Base-by-base conservation (phyloP, 495 filamentous ascomycete genomes). In the Hypoxylon perforatum region DNA sequence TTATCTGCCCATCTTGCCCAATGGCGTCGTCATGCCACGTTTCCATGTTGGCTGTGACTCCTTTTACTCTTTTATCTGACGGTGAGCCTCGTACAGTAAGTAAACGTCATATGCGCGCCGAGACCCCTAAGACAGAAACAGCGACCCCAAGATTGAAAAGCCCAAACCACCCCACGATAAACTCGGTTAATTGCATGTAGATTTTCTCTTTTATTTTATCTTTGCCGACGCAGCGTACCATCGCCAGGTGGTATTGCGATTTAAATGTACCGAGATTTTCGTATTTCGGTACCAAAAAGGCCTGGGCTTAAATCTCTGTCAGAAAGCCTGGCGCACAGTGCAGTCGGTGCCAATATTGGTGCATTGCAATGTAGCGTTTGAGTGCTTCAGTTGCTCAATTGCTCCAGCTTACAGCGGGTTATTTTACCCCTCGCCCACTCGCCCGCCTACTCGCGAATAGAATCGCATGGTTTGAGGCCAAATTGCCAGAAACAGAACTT, bases 401-500 rank as follows among this genome's bases (percentile, higher is more conserved):
- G 57, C 36, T 44, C 19, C 3, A 21, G 18, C 45, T 52, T 25
- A 23, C 22, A 14, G 33, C 46, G 23, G 38, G 22, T 17, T n/a
- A n/a, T n/a, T 12, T 28, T 35, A 18, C 42, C 17, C 53, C 46
- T 41, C 21, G 25, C 18, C 21, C n/a, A n/a, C n/a, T n/a, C n/a
- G n/a, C n/a, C n/a, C n/a, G n/a, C n/a, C 10, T 19, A 3, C 22
- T 44, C 52, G 42, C 58, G 64, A 67, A 67, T 67, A 38, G 58
- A 53, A 62, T 48, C 44, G 64, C 58, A 47, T 17, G 21, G 46
- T 58, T 57, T 50, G 15, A 30, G 12, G 51, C 23, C 47, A 45
- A 67, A 62, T 62, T 63, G 11, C 65, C 65, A 63, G 21, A 62
- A 68, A 23, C 21, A 68, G 65, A 57, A 58, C 41, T 62, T 23